Conservation (phyloP, 345 rosid genomes). For the Gossypium thurberi region DNA sequence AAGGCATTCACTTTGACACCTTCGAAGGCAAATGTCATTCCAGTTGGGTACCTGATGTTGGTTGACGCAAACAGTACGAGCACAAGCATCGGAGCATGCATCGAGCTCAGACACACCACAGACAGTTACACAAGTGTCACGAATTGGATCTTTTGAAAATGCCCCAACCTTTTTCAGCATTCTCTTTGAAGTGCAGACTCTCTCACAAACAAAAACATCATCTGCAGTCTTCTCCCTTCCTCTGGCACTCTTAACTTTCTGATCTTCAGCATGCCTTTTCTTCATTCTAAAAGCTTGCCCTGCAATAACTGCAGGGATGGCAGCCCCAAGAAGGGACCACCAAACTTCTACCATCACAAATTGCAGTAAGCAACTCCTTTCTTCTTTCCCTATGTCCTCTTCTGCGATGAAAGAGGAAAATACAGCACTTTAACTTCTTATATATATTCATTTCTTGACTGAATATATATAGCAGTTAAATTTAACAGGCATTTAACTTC, state of each 20-base stretch:
- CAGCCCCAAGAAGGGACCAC: conserved; percentile 70
- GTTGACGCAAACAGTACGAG: background rate
- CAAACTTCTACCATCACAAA: conserved; percentile 61
- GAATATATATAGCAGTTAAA: background rate
- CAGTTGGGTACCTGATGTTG: background rate
- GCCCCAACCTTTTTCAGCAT: conserved; percentile 80
- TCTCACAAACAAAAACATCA: conserved; percentile 77
- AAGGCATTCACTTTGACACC: conserved; percentile 1
- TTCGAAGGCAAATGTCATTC: background rate
- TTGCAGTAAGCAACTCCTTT: background rate
- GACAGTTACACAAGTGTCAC: conserved; percentile 50
- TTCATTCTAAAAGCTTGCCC: conserved; percentile 62
- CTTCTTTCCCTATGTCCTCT: background rate
- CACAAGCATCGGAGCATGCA: background rate
- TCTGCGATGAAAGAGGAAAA: background rate
- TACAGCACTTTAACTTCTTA: background rate
- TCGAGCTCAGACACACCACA: background rate
- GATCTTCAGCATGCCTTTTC: conserved; percentile 58
- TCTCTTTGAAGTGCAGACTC: conserved; percentile 87
- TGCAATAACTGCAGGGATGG: conserved; percentile 59
- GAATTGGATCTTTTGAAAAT: conserved; percentile 67
- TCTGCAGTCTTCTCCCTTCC: conserved; percentile 76
- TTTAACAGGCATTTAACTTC: background rate
- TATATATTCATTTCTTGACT: background rate
- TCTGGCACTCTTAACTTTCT: conserved; percentile 58